Conservation (phyloP, 2,329 filamentous ascomycete species). For the Pseudogymnoascus sp. region DNA sequence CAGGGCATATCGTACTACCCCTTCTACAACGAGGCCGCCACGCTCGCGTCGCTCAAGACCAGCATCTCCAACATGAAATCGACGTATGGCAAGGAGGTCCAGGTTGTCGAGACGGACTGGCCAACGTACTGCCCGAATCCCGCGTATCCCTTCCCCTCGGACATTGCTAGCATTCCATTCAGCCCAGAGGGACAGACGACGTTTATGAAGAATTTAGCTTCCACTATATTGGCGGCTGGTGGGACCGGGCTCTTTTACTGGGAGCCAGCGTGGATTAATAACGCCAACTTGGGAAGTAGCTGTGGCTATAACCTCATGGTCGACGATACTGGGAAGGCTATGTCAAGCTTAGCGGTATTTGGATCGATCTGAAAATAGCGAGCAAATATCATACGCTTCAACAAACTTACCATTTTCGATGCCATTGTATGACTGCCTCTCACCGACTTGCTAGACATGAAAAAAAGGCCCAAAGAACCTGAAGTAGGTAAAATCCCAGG, state of each 20-base stretch:
- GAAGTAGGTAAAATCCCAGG: background rate
- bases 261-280: constrained; percentile 65
- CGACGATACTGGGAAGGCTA: constrained; percentile 42
- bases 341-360: constrained; percentile 50
- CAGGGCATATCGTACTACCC: constrained; percentile 69
- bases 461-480: background rate
- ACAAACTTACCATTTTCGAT: background rate
- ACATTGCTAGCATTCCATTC: constrained; percentile 51
- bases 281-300: constrained; percentile 54
- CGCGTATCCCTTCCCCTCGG: constrained; percentile 48
- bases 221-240: constrained; percentile 43
- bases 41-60: constrained; percentile 45
- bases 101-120: constrained; percentile 67
- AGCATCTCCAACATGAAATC: constrained; percentile 50
- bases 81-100: constrained; percentile 54
- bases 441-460: background rate
- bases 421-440: background rate
- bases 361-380: constrained; percentile 33
- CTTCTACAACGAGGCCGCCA: constrained; percentile 55
- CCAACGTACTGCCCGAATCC: constrained; percentile 54
- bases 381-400: background rate
- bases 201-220: constrained; percentile 52
- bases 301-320: constrained; percentile 58
- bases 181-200: constrained; percentile 52
- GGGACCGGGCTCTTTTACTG: constrained; percentile 61